Evolutionary conservation across 345 rosid species (phyloP).

Genomic region (Camelina hispida): DNA sequence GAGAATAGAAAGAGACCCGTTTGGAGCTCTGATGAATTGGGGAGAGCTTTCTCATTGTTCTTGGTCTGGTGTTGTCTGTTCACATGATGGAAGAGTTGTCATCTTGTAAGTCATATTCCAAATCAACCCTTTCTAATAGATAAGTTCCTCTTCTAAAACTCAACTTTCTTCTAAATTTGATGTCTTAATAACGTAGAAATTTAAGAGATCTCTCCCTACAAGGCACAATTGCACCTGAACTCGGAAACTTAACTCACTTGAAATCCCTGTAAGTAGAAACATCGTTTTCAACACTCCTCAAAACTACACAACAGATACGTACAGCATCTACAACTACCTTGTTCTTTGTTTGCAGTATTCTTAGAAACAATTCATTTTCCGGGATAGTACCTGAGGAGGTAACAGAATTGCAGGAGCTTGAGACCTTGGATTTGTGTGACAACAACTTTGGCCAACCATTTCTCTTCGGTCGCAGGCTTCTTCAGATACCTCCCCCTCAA

Average conservation of each 20-base stretch:
- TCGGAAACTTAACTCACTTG: conserved; percentile 59
- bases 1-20: conserved; percentile 71
- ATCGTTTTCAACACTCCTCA: neutral
- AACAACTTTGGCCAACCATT: conserved; percentile 76
- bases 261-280: conserved; percentile 74
- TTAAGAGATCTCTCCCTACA: conserved; percentile 67
- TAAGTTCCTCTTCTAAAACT: neutral
- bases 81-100: conserved; percentile 60
- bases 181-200: conserved; percentile 22
- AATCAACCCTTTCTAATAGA: neutral
- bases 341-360: conserved; percentile 51
- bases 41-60: conserved; percentile 62
- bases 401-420: conserved; percentile 66
- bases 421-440: conserved; percentile 78
- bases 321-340: neutral
- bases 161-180: neutral
- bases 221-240: conserved; percentile 78
- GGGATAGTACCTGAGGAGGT: conserved; percentile 78
- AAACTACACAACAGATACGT: neutral
- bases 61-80: conserved; percentile 87
- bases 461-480: conserved; percentile 48
- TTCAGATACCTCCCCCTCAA: conserved; percentile 28
- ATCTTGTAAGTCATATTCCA: conserved; percentile 58
- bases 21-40: conserved; percentile 71
- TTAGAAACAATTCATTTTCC: conserved; percentile 81